These are phyloP conservation scores for Cytospora schulzeri DNA, from an alignment of 2,329 filamentous ascomycete species.

Conservation along the genomic window DNA sequence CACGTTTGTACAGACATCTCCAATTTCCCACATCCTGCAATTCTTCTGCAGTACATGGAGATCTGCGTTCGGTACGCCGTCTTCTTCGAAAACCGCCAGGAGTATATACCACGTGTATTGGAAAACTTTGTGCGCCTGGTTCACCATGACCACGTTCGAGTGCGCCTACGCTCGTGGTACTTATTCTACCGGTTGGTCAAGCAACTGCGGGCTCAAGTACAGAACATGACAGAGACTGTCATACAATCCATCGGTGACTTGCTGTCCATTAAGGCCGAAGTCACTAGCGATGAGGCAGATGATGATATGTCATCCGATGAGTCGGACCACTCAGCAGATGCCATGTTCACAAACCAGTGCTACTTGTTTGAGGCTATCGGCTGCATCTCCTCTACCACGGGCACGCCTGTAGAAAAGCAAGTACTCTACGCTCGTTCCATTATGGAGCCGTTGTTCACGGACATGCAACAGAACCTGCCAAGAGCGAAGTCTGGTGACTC, in stretches of 20 bases:
- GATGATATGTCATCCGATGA: constrained; percentile 96
- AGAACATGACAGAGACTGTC: constrained; percentile 86
- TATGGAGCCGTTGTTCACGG: constrained; percentile 85
- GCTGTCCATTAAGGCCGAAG: constrained; percentile 85
- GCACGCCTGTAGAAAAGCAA: constrained; percentile 81
- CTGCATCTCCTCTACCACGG: constrained; percentile 80
- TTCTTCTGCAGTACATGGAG: constrained; percentile 97
- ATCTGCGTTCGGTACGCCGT: constrained; percentile 92
- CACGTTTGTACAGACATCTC: constrained; percentile 65
- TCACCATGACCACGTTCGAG: constrained; percentile 83
- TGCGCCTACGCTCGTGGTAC: constrained; percentile 94
- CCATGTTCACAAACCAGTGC: constrained; percentile 86
- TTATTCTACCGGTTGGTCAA: constrained; percentile 92
- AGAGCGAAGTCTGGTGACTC: constrained; percentile 80
- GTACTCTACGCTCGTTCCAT: constrained; percentile 84
- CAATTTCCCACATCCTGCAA: constrained; percentile 84
- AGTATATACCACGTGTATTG: constrained; percentile 81
- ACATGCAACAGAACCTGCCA: constrained; percentile 79
- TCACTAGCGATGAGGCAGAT: constrained; percentile 75
- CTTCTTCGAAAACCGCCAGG: constrained; percentile 84
- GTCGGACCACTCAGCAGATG: constrained; percentile 85
- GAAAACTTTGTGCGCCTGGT: constrained; percentile 90
- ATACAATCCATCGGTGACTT: constrained; percentile 89
- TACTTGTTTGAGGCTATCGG: constrained; percentile 95
- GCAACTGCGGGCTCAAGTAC: constrained; percentile 79